Conservation (phyloP, 129 eudicot genomes). For the Pittosporum tobira region DNA sequence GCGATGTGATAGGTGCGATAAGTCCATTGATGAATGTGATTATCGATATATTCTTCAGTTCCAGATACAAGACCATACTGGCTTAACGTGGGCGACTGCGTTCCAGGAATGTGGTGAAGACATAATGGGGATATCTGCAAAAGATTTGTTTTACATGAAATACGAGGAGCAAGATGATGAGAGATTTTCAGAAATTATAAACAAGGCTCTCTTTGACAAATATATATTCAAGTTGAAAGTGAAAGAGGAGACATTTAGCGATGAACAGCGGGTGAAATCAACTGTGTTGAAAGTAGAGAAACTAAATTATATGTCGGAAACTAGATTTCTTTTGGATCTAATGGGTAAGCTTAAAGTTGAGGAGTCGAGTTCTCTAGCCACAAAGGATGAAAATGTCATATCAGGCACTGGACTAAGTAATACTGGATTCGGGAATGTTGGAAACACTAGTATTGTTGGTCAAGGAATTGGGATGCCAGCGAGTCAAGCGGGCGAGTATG, state of each 20-base stretch:
- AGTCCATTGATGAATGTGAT: constrained; percentile 64
- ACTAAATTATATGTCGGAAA: constrained; percentile 36
- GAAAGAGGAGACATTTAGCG: constrained; percentile 71
- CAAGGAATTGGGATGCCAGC: constrained; percentile 19
- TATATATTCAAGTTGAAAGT: constrained; percentile 63
- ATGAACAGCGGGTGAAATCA: constrained; percentile 64
- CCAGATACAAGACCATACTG: constrained; percentile 78
- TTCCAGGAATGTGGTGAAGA: constrained; percentile 75
- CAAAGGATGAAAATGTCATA: constrained; percentile 23
- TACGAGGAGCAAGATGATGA: constrained; percentile 65
- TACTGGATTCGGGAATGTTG: constrained; percentile 26
- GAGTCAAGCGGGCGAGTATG: constrained; percentile 31
- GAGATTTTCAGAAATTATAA: constrained; percentile 37
- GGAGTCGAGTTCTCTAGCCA: constrained; percentile 22
- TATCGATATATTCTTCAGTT: constrained; percentile 76
- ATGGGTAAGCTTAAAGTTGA: constrained; percentile 27
- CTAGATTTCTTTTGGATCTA: constrained; percentile 41
- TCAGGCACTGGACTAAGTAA: constrained; percentile 18
- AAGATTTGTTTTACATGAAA: constrained; percentile 51
- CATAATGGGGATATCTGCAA: constrained; percentile 68
- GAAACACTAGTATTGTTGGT: constrained; percentile 13
- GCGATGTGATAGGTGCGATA: constrained; percentile 82
- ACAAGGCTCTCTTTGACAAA: constrained; percentile 31
- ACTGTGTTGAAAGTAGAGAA: constrained; percentile 57
- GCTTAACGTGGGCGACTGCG: constrained; percentile 64